A percentile compares a stretch with the other conserved stretches of the same genome.
Evolutionary conservation across 768 basidiomycete genomes (phyloP).

Genomic region (Tremella mesenterica): DNA sequence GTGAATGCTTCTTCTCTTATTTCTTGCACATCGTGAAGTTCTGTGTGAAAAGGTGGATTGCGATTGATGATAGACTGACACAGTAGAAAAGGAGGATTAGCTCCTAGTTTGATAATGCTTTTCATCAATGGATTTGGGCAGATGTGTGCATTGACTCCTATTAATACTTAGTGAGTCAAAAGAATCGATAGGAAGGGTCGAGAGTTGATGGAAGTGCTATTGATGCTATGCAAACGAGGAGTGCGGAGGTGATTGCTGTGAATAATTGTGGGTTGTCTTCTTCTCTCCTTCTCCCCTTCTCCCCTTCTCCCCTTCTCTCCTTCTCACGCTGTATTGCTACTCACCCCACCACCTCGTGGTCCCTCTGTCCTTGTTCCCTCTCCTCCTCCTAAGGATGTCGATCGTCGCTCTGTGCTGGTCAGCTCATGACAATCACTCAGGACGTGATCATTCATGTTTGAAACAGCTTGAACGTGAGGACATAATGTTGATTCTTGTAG

Average conservation of each 20-base stretch:
- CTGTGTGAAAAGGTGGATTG: neutral
- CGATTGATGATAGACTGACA: neutral
- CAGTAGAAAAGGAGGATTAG: conserved; percentile 35
- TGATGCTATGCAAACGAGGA: conserved; percentile 30
- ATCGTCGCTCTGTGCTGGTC: too few species aligned
- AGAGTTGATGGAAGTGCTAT: conserved; percentile 22
- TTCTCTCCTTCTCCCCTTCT: too few species aligned
- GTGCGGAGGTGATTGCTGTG: conserved; percentile 41
- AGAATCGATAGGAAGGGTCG: too few species aligned
- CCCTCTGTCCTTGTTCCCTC: too few species aligned
- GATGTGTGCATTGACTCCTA: conserved; percentile 36
- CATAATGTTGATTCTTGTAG: conserved; percentile 16
- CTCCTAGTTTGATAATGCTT: conserved; percentile 31
- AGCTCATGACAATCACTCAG: too few species aligned
- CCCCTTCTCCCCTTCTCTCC: too few species aligned
- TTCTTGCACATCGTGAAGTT: too few species aligned
- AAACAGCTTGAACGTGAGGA: too few species aligned
- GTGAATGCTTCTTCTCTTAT: too few species aligned
- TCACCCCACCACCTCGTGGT: too few species aligned
- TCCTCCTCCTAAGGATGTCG: too few species aligned
- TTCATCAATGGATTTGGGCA: conserved; percentile 31
- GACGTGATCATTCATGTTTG: neutral
- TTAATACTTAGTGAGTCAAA: conserved; percentile 40
- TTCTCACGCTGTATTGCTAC: too few species aligned
- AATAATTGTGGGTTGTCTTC: conserved; percentile 39